A percentile compares a stretch with the other conserved stretches of the same genome.
Evolutionary conservation across 1,284 basidiomycete species (phyloP).

Genomic region (Albatrellus sp.): DNA sequence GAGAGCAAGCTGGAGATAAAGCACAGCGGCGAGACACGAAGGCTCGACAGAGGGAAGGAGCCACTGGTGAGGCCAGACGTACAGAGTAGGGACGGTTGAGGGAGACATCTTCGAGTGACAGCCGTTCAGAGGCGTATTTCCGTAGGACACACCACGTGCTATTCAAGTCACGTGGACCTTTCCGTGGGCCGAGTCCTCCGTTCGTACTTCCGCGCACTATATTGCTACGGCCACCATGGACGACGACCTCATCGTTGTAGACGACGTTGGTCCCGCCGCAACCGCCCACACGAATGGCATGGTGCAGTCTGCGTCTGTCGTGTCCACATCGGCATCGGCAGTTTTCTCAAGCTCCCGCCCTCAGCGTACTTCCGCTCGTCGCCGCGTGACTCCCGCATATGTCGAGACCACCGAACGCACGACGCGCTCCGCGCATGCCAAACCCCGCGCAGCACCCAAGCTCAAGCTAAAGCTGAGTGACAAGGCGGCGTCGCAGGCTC

Average conservation of each 20-base stretch:
- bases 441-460: constrained; percentile 50
- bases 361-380: constrained; percentile 12
- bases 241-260: constrained; percentile 55
- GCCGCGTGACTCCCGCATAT: constrained; percentile 7
- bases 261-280: constrained; percentile 33
- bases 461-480: constrained; percentile 77
- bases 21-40: constrained; percentile 45
- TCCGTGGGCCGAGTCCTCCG: too few relatives aligned
- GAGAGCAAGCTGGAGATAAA: constrained; percentile 54
- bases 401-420: constrained; percentile 18
- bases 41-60: constrained; percentile 54
- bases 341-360: constrained; percentile 8
- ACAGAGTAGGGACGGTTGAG: constrained; percentile 22
- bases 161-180: too few relatives aligned
- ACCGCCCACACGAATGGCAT: constrained; percentile 12
- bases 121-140: too few relatives aligned
- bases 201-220: too few relatives aligned
- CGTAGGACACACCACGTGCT: too few relatives aligned
- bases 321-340: constrained; percentile 1
- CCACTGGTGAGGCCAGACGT: constrained; percentile 62
- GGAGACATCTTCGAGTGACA: neutral
- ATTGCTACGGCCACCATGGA: constrained; percentile 34
- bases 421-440: constrained; percentile 23
- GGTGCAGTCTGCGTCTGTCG: constrained; percentile 2
- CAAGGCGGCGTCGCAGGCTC: constrained; percentile 63